These are phyloP conservation scores for Gautieria morchelliformis DNA, from an alignment of 768 basidiomycete genomes.

Conservation along the genomic window DNA sequence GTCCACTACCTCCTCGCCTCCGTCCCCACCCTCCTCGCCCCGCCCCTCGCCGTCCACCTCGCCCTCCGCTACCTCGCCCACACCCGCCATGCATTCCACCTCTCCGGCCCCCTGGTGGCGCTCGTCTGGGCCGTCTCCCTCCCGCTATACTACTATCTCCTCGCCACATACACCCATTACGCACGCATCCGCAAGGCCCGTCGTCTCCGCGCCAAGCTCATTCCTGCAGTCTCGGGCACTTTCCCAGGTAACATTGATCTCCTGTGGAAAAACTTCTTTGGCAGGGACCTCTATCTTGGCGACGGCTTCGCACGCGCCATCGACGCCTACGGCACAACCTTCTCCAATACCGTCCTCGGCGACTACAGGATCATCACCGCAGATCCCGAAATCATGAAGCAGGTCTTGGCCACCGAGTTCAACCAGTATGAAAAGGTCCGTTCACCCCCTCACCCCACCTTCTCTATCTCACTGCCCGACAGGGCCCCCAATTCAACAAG, in stretches of 20 bases:
- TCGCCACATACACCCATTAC: not conserved
- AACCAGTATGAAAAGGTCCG: conserved; percentile 31
- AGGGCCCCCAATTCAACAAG: not conserved
- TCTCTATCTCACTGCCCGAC: not conserved
- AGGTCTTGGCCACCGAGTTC: conserved; percentile 37
- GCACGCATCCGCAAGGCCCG: not conserved
- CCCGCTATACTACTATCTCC: not conserved
- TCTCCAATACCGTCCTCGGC: conserved; percentile 11
- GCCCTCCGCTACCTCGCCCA: not conserved
- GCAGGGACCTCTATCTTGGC: not conserved
- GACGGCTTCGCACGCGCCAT: not conserved
- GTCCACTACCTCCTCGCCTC: not conserved
- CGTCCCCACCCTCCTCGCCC: not conserved
- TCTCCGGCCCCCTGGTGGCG: not conserved
- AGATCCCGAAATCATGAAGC: conserved; percentile 17
- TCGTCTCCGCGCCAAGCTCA: not conserved
- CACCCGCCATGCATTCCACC: not conserved
- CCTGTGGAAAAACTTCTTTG: not conserved
- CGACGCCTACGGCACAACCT: conserved; percentile 7
- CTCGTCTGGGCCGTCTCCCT: not conserved
- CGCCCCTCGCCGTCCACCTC: not conserved
- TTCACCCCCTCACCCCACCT: no score
- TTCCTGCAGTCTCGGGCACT: not conserved
- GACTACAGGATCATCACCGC: conserved; percentile 1
- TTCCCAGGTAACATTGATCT: not conserved